Evolutionary conservation across 2,329 filamentous ascomycete genomes (phyloP).

Genomic region (Colletotrichum sp.): DNA sequence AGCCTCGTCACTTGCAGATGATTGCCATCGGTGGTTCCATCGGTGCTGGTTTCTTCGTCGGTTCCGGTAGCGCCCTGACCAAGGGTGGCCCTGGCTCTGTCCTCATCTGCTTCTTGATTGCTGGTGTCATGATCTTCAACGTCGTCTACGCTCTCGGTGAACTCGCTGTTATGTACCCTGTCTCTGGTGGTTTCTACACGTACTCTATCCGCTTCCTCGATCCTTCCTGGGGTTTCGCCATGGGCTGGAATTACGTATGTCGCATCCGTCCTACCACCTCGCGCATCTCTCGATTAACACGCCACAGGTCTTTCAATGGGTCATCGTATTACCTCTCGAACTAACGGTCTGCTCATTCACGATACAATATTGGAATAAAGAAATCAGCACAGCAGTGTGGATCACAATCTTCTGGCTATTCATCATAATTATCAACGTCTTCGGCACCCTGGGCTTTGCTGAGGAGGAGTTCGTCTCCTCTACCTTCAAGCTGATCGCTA

Average conservation of each 20-base stretch:
- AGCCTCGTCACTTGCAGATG: constrained; percentile 65
- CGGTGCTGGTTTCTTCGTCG: constrained; percentile 68
- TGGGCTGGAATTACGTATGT: constrained; percentile 52
- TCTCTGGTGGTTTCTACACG: constrained; percentile 68
- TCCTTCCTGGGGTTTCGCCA: constrained; percentile 63
- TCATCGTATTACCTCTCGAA: constrained; percentile 54
- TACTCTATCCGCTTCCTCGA: constrained; percentile 67
- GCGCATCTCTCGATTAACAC: not conserved
- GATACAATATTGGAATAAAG: constrained; percentile 54
- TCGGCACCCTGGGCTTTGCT: constrained; percentile 58
- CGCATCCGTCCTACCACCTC: too few species aligned
- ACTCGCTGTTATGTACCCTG: constrained; percentile 65
- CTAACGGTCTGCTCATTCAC: constrained; percentile 57
- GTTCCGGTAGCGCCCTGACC: constrained; percentile 58
- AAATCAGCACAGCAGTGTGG: constrained; percentile 54
- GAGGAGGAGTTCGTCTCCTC: constrained; percentile 64
- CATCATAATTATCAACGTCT: constrained; percentile 58
- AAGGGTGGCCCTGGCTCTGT: constrained; percentile 53
- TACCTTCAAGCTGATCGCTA: constrained; percentile 60
- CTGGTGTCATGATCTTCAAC: constrained; percentile 67
- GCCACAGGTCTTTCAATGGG: constrained; percentile 49
- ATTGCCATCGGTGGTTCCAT: constrained; percentile 68
- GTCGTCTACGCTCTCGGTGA: constrained; percentile 66
- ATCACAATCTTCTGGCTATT: constrained; percentile 57
- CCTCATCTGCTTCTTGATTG: constrained; percentile 57